These are phyloP conservation scores for Starmerella stigmatis DNA, from an alignment of 805 yeast genomes.

Conservation along the genomic window DNA sequence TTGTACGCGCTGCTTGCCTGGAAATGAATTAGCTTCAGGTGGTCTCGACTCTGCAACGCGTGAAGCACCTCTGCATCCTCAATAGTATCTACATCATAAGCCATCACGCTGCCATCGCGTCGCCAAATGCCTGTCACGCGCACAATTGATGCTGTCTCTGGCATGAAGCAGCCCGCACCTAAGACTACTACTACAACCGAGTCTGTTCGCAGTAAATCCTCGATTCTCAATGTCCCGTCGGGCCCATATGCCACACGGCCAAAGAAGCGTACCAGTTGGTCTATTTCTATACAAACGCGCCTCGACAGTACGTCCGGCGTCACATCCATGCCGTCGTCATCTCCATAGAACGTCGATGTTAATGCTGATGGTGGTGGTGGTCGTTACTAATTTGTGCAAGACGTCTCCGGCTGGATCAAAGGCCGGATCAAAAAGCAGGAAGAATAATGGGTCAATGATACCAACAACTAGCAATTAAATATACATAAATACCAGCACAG, in stretches of 20 bases:
- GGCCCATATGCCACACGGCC: not conserved
- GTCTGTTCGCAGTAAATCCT: not conserved
- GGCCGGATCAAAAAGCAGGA: no score
- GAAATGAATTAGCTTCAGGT: not conserved
- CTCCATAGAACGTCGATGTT: no score
- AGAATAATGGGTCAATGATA: no score
- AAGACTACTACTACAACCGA: not conserved
- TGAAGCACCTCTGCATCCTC: not conserved
- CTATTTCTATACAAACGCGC: not conserved
- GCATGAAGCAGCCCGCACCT: not conserved
- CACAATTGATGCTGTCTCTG: not conserved
- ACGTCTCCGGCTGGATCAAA: not conserved
- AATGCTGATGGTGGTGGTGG: no score
- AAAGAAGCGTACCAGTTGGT: not conserved
- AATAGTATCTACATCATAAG: not conserved
- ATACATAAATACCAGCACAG: slow-evolving; percentile 3
- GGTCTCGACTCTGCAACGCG: not conserved
- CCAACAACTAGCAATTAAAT: slow-evolving; percentile 1
- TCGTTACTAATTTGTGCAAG: not conserved
- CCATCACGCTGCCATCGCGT: not conserved
- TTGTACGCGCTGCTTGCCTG: slow-evolving; percentile 1
- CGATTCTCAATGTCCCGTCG: not conserved
- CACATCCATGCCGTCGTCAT: not conserved
- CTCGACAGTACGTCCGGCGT: slow-evolving; percentile 1
- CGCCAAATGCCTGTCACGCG: not conserved